These are phyloP conservation scores for Fonsecaea multimorphosa DNA, from an alignment of 2,329 filamentous ascomycete species.

Conservation along the genomic window DNA sequence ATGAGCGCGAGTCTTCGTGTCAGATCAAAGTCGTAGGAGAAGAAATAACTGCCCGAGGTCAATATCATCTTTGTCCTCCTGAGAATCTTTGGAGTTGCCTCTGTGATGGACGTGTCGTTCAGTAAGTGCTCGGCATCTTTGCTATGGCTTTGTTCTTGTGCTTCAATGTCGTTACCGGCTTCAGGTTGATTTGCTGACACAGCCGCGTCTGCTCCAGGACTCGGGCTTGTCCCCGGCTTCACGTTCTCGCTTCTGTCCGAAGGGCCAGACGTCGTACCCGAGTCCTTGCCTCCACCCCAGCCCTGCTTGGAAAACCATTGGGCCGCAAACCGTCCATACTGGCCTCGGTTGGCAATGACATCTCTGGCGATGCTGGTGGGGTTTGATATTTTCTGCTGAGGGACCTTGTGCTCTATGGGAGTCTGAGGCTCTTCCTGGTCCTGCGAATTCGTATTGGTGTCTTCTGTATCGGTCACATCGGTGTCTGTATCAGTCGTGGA, in stretches of 20 bases:
- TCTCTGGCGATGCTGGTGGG: slow-evolving; percentile 76
- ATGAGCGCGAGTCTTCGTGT: slow-evolving; percentile 65
- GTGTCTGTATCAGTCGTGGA: slow-evolving; percentile 38
- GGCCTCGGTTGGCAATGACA: slow-evolving; percentile 80
- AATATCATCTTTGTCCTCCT: slow-evolving; percentile 85
- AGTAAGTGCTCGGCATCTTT: slow-evolving; percentile 15
- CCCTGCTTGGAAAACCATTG: slow-evolving; percentile 89
- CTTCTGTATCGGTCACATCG: slow-evolving; percentile 43
- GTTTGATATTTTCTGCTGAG: slow-evolving; percentile 49
- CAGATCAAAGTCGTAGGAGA: slow-evolving; percentile 92
- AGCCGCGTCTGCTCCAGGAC: slow-evolving; percentile 10
- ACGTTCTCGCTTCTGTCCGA: background rate
- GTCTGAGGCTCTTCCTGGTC: slow-evolving; percentile 28
- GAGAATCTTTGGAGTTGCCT: slow-evolving; percentile 80
- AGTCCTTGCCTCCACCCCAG: slow-evolving; percentile 55
- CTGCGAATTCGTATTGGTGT: slow-evolving; percentile 27
- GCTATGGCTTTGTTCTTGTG: slow-evolving; percentile 11
- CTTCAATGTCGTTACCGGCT: slow-evolving; percentile 2
- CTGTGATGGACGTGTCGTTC: slow-evolving; percentile 47
- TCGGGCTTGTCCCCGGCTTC: background rate
- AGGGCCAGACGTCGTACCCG: background rate
- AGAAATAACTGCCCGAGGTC: slow-evolving; percentile 86
- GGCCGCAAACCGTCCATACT: slow-evolving; percentile 86
- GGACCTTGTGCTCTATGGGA: slow-evolving; percentile 17
- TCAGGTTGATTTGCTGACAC: slow-evolving; percentile 24